Evolutionary conservation across 2,329 filamentous ascomycete species (phyloP), one percentile per base, ranked within the genome.

Genomic region (Grosmannia huntii): DNA sequence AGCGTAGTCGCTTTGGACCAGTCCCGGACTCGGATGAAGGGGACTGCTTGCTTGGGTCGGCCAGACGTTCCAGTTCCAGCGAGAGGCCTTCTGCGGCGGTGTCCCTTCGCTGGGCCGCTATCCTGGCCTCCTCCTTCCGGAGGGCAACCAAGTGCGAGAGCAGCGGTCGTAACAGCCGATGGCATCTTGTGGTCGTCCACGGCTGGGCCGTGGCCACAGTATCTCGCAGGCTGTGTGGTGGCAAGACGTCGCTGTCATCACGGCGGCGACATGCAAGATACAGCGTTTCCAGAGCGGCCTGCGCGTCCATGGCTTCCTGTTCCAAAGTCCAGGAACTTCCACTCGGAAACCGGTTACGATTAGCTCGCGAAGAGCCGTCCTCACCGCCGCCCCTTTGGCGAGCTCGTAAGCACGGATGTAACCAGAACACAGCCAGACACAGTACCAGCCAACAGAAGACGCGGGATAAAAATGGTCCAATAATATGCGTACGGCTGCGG

Each of bases 111-210:
- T 57, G 59, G 3, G 58, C 49, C 16, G 56, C 55, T 4, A 27
- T 36, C n/a, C 27, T 52, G 23, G 52, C 64, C 46, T 56, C 64
- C 11, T 73, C 65, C 50, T 69, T 72, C 41, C 71, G 70, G 6
- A 78, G 64, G 2, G 68, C 65, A n/a, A 67, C 63, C 27, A 79
- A 62, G 11, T 75, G 72, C 9, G 73, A 70, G 33, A 76, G 70
- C 0, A 79, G 65, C 38, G 76, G 76, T 3, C 76, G 74, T 21
- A 79, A 69, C 6, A 78, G 64, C 2, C 75, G 70, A 53, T 75
- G 72, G 51, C 76, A 79, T 58, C 75, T 68, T 55, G 73, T 70
- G 5, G 76, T 73, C 5, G 75, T 78, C 76, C 76, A 79, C 14
- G 68, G 68, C 51, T 71, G 61, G 23, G 60, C 60, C 5, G 58